Evolutionary conservation across 495 filamentous ascomycete species (phyloP).

Genomic region (Parachaetomium inaequale): DNA sequence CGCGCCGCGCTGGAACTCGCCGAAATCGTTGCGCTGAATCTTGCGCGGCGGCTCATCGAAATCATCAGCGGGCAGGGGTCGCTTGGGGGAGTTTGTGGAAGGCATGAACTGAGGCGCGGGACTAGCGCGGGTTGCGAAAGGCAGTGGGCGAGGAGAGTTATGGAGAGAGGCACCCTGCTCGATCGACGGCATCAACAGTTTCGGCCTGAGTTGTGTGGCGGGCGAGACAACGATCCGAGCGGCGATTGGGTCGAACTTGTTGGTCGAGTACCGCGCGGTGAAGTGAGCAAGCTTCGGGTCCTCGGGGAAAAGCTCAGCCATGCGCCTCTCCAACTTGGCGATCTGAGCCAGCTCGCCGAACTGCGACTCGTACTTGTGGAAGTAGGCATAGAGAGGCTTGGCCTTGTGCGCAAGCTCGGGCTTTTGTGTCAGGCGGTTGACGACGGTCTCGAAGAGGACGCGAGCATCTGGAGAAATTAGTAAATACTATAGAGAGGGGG

Average conservation of each 20-base stretch:
- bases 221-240: constrained; percentile 81
- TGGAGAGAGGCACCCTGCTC: constrained; percentile 50
- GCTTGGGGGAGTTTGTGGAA: constrained; percentile 70
- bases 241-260: constrained; percentile 59
- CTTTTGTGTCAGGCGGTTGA: constrained; percentile 70
- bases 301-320: constrained; percentile 86
- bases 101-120: constrained; percentile 50
- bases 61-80: constrained; percentile 65
- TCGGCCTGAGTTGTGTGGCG: constrained; percentile 67
- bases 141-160: constrained; percentile 46
- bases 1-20: constrained; percentile 59
- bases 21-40: constrained; percentile 33
- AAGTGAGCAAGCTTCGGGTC: constrained; percentile 76
- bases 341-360: constrained; percentile 90
- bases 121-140: constrained; percentile 36
- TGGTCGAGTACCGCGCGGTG: constrained; percentile 64
- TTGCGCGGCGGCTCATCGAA: constrained; percentile 83
- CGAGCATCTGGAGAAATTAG: constrained; percentile 67
- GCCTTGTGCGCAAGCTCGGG: constrained; percentile 67
- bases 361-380: constrained; percentile 91
- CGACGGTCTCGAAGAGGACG: constrained; percentile 89
- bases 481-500: background rate
- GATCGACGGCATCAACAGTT: constrained; percentile 47
- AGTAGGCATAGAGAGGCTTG: constrained; percentile 80
- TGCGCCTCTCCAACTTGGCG: constrained; percentile 82